Evolutionary conservation across 2,329 filamentous ascomycete genomes (phyloP).

Genomic region (Ophiostoma ulmi): DNA sequence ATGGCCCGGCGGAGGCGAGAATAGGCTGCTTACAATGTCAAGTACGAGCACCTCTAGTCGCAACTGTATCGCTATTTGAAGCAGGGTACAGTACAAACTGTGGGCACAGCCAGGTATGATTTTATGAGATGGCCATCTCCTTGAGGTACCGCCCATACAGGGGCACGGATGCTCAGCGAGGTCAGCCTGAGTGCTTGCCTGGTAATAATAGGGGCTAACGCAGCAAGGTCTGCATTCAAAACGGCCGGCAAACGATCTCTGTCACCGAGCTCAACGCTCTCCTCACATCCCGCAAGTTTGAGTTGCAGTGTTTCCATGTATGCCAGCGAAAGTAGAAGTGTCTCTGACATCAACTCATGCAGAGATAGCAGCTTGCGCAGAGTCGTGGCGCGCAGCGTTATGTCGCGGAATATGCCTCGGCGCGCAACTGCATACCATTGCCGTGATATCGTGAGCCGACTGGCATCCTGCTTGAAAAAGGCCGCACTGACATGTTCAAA

Average conservation of each 20-base stretch:
- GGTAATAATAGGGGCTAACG: background rate
- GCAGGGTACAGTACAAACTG: background rate
- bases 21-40: background rate
- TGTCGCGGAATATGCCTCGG: background rate
- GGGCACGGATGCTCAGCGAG: background rate
- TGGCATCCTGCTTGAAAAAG: background rate
- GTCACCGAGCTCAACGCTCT: background rate
- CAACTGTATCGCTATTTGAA: background rate
- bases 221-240: background rate
- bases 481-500: background rate
- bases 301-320: background rate
- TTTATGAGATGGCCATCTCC: background rate
- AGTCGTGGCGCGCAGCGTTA: background rate
- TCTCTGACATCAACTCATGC: background rate
- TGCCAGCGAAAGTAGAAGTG: background rate
- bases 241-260: background rate
- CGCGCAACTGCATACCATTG: background rate
- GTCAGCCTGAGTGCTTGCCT: background rate
- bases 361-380: background rate
- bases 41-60: background rate
- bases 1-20: background rate
- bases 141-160: background rate
- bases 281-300: background rate
- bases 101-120: background rate
- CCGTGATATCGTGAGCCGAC: background rate